Percentiles rank a stretch among this genome's conserved stretches.
These are phyloP conservation scores for Escallonia rubra DNA, from an alignment of 129 eudicot species.

Conservation along the genomic window DNA sequence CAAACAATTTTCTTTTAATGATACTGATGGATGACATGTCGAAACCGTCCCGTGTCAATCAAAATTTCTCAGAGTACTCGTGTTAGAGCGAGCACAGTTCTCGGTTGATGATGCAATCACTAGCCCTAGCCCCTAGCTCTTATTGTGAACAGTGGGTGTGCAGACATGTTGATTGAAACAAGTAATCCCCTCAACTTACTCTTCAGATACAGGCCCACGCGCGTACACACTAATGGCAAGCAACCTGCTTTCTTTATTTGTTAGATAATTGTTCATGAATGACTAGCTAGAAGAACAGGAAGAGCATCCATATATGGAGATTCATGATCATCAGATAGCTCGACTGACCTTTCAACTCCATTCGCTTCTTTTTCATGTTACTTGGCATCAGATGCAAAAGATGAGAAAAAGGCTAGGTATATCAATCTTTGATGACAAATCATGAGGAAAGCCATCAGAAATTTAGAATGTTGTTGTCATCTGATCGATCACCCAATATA, in stretches of 20 bases:
- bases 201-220: background rate
- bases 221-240: background rate
- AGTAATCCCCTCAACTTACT: slow-evolving; percentile 9
- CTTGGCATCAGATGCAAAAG: slow-evolving; percentile 5
- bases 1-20: too few relatives aligned
- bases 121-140: background rate
- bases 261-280: too few relatives aligned
- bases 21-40: too few relatives aligned
- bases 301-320: background rate
- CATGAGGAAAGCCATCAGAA: background rate
- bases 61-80: too few relatives aligned
- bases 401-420: background rate
- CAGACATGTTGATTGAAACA: slow-evolving; percentile 8
- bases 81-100: too few relatives aligned
- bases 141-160: background rate
- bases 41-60: too few relatives aligned
- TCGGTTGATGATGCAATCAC: background rate
- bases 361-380: background rate
- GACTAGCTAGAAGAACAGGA: too few relatives aligned
- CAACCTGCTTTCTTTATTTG: too few relatives aligned
- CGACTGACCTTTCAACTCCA: background rate
- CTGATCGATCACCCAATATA: too few relatives aligned
- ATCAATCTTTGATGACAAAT: slow-evolving; percentile 2
- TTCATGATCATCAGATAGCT: background rate
- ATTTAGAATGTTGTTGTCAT: background rate